These are phyloP conservation scores for Starmerella bacillaris DNA, from an alignment of 805 yeast genomes.

Conservation along the genomic window DNA sequence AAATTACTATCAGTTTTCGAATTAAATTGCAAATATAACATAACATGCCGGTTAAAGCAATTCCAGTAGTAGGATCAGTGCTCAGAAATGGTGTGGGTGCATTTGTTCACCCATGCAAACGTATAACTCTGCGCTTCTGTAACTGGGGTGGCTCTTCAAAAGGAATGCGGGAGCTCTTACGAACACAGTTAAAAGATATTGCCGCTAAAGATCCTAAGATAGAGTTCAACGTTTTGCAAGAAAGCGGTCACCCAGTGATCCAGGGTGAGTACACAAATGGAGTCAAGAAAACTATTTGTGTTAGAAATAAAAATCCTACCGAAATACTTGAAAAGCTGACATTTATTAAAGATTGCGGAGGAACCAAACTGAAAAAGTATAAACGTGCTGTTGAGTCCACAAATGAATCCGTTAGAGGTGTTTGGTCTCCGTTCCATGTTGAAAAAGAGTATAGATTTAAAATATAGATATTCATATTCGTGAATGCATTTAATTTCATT, in stretches of 20 bases:
- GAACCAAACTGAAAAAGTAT: slow-evolving; percentile 38
- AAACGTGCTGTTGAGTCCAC: slow-evolving; percentile 66
- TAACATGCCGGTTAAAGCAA: slow-evolving; percentile 16
- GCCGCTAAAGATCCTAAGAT: slow-evolving; percentile 48
- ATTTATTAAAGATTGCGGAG: slow-evolving; percentile 50
- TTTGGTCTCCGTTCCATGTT: slow-evolving; percentile 92
- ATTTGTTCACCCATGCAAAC: slow-evolving; percentile 37
- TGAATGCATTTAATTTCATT: too few species aligned
- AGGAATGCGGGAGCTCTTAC: slow-evolving; percentile 55
- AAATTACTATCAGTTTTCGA: slow-evolving; percentile 1
- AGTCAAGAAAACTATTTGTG: slow-evolving; percentile 45
- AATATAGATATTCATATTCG: too few species aligned
- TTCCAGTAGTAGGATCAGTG: slow-evolving; percentile 10
- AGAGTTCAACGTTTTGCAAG: slow-evolving; percentile 50
- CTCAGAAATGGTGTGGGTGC: slow-evolving; percentile 23
- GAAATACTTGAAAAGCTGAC: slow-evolving; percentile 48
- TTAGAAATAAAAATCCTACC: slow-evolving; percentile 47
- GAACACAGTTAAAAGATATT: slow-evolving; percentile 32
- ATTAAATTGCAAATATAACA: too few species aligned
- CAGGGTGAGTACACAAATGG: slow-evolving; percentile 39
- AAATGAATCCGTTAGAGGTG: slow-evolving; percentile 78
- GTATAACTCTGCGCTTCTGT: slow-evolving; percentile 62
- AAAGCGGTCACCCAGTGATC: slow-evolving; percentile 69
- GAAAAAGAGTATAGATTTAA: slow-evolving; percentile 34
- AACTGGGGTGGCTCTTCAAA: slow-evolving; percentile 91